Conservation (phyloP, 202 grass and related monocot species). For the Setaria viridis region DNA sequence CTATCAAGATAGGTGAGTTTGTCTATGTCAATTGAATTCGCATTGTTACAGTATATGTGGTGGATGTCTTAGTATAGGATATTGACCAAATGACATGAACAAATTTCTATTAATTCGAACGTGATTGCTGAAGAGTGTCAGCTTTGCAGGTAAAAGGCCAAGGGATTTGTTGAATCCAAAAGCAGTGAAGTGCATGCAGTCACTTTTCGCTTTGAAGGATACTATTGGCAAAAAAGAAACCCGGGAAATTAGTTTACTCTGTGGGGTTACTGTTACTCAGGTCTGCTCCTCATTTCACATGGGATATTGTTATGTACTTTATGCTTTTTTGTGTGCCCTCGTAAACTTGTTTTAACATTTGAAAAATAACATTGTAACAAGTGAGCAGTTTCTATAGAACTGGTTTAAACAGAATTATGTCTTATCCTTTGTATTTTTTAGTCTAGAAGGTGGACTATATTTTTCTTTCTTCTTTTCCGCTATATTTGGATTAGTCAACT, state of each 20-base stretch:
- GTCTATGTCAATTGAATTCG: slow-evolving; percentile 8
- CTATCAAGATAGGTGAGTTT: slow-evolving; percentile 90
- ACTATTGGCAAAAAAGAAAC: slow-evolving; percentile 95
- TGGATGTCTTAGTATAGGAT: slow-evolving; percentile 10
- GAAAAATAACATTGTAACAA: not conserved
- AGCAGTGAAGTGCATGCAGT: slow-evolving; percentile 86
- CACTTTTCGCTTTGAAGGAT: slow-evolving; percentile 96
- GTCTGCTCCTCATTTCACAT: slow-evolving; percentile 52
- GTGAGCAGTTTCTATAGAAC: slow-evolving; percentile 22
- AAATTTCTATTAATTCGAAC: not conserved
- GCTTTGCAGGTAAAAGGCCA: slow-evolving; percentile 81
- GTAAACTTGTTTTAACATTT: slow-evolving; percentile 8
- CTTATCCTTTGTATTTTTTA: not conserved
- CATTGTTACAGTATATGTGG: not conserved
- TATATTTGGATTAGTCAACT: not conserved
- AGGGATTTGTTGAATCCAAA: slow-evolving; percentile 96
- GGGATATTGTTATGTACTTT: slow-evolving; percentile 29
- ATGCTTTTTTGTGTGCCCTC: slow-evolving; percentile 27
- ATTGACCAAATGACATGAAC: slow-evolving; percentile 11
- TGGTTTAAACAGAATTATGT: not conserved
- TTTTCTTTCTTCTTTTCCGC: not conserved
- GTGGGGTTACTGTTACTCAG: slow-evolving; percentile 84
- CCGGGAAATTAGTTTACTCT: slow-evolving; percentile 85
- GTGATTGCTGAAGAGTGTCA: slow-evolving; percentile 4
- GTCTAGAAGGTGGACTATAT: not conserved